Percentiles rank a stretch among this genome's conserved stretches.
Conservation (phyloP, 2,329 filamentous ascomycete genomes). For the Clarireedia paspali region DNA sequence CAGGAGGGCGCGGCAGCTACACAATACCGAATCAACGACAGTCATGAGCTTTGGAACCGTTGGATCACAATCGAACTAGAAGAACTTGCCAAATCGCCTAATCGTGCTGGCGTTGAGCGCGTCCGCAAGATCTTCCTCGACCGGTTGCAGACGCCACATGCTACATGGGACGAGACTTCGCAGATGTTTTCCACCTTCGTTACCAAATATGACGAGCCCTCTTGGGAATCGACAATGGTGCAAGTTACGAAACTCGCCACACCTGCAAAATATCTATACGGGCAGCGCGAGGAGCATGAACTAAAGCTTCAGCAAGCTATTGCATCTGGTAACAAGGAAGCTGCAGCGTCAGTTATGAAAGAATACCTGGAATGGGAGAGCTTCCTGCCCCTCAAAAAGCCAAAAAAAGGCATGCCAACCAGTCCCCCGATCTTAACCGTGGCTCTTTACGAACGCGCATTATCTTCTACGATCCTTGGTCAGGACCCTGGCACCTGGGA, state of each 20-base stretch:
- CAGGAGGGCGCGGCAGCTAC: conserved; percentile 64
- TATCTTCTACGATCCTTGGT: conserved; percentile 55
- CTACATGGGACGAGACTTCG: conserved; percentile 67
- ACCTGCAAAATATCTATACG: conserved; percentile 55
- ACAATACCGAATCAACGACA: conserved; percentile 67
- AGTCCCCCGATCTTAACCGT: conserved; percentile 45
- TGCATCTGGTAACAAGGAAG: conserved; percentile 47
- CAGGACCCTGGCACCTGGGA: conserved; percentile 73
- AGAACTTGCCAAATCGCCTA: conserved; percentile 50
- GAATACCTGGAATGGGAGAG: conserved; percentile 87
- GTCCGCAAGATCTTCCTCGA: conserved; percentile 64
- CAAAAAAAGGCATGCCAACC: conserved; percentile 37
- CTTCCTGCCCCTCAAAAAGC: conserved; percentile 48
- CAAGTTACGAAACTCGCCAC: conserved; percentile 55
- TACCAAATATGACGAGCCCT: conserved; percentile 59
- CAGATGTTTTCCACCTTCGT: conserved; percentile 69
- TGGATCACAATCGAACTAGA: conserved; percentile 67
- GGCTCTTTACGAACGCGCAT: conserved; percentile 71
- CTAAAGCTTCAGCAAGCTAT: conserved; percentile 53
- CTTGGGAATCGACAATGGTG: conserved; percentile 70
- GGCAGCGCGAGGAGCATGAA: conserved; percentile 61
- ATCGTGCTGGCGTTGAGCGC: conserved; percentile 50
- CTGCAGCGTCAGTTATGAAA: conserved; percentile 43
- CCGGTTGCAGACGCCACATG: conserved; percentile 64
- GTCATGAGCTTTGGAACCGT: conserved; percentile 71